Base-by-base conservation (phyloP, 2,329 filamentous ascomycete genomes). In the Cordyceps cateniannulata region DNA sequence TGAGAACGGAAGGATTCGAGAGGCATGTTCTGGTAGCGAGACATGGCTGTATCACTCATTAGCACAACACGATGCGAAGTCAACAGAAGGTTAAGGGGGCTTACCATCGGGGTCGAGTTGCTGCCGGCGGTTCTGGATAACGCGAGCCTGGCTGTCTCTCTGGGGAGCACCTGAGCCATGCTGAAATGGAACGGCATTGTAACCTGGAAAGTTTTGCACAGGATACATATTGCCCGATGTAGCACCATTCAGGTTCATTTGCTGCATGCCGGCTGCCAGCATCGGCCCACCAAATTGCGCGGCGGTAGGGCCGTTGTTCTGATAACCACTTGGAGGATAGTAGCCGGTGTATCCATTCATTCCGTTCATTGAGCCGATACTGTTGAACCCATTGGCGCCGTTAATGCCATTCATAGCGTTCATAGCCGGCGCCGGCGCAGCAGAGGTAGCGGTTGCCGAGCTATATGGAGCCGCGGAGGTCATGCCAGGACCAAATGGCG, bases 21-120 rank as follows among this genome's bases (percentile, higher is more conserved):
- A 16, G 90, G 85, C 70, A 90, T 84, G 71, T 95, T 93, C 67
- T 89, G 85, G 76, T 91, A 97, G 63, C 91, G 89, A 68, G 88
- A 89, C 79, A 90, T 89, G 66, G 79, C 84, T 86, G 27, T 60
- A 56, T 16, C 44, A 24, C 40, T 29, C 61, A 32, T 79, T 67
- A 79, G 75, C 52, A 57, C 22, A 8, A 22, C n/a, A 12, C 38
- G n/a, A 16, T n/a, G 14, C 14, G 49, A 10, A 8, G 7, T 42
- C 38, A 40, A 44, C 22, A 38, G 12, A 24, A 18, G n/a, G n/a
- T 22, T 9, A 16, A 10, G 18, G 32, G 9, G 7, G 67, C 77
- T 74, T 78, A 83, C 87, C 87, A 76, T 91, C 87, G 64, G 83
- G 88, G 69, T 90, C 88, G 68, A 89, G 83, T 71, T 87, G 82